Conservation (phyloP, 2,329 filamentous ascomycete species). For the Chrysosphaeria jannelii region DNA sequence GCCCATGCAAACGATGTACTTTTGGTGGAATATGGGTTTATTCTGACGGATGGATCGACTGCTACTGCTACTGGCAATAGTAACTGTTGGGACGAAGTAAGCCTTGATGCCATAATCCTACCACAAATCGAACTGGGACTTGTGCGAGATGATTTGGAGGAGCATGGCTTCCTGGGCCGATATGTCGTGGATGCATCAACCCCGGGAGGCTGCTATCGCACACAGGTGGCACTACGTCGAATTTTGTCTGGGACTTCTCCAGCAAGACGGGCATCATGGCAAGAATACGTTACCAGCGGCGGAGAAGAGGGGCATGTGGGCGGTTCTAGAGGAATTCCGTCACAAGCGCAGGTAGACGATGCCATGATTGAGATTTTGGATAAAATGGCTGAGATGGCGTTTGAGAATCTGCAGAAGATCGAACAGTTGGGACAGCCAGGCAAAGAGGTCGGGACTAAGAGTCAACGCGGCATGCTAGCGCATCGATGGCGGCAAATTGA, state of each 20-base stretch:
- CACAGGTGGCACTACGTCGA: conserved; percentile 5
- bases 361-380: conserved; percentile 3
- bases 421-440: not conserved
- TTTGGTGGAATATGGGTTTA: conserved; percentile 33
- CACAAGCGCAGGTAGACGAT: conserved; percentile 1
- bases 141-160: conserved; percentile 4
- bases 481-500: conserved; percentile 5
- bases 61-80: conserved; percentile 1
- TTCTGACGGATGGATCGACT: conserved; percentile 11
- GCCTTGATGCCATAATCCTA: conserved; percentile 15
- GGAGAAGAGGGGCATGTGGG: conserved; percentile 2
- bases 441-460: conserved; percentile 2
- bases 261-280: conserved; percentile 3
- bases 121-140: too few relatives aligned
- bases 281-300: conserved; percentile 2
- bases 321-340: too few relatives aligned
- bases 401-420: conserved; percentile 1
- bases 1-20: conserved; percentile 40
- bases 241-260: conserved; percentile 2
- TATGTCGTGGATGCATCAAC: conserved; percentile 7
- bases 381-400: conserved; percentile 3
- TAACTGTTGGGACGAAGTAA: conserved; percentile 19
- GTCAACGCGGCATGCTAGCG: conserved; percentile 3
- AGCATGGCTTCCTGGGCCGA: conserved; percentile 5
- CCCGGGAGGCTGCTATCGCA: conserved; percentile 6